phyloP scores from a whole-genome alignment of 2,329 filamentous ascomycete genomes.

The Nigrospora oryzae region DNA sequence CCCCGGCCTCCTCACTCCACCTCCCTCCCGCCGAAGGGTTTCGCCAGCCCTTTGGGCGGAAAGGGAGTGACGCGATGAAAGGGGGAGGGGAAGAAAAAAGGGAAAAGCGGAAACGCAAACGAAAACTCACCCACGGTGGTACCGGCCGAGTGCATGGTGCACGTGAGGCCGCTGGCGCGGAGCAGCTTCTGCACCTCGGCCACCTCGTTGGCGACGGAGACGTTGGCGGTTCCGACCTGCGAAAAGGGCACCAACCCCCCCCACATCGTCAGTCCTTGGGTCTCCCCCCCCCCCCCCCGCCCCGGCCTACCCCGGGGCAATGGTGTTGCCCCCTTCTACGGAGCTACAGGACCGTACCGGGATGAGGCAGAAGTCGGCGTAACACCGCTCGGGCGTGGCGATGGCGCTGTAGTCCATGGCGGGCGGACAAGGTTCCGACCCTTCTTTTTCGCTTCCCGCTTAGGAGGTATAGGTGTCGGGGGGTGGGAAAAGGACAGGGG shows the following conservation, averaged over 20 bases:
- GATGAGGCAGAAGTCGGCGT: constrained; percentile 86
- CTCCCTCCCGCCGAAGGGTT: no score
- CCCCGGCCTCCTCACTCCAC: not conserved
- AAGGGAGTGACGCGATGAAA: no score
- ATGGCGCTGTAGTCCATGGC: constrained; percentile 34
- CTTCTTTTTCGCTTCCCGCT: no score
- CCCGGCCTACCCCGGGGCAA: no score
- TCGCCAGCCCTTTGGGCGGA: no score
- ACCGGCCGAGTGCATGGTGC: constrained; percentile 87
- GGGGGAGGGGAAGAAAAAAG: not conserved
- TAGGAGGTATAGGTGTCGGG: no score
- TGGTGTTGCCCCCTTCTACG: no score
- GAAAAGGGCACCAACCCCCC: not conserved
- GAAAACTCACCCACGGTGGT: constrained; percentile 80
- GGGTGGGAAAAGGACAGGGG: no score
- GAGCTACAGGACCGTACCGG: constrained; percentile 55
- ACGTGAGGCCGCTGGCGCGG: constrained; percentile 69
- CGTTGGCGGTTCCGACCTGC: constrained; percentile 70
- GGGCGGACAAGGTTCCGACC: no score
- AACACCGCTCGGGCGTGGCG: constrained; percentile 65
- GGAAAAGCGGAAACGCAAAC: no score
- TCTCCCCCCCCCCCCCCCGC: no score
- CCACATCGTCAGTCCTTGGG: no score
- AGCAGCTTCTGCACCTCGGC: constrained; percentile 83
- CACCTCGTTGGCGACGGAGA: constrained; percentile 74